These are phyloP conservation scores for Dactylella cylindrospora DNA, from an alignment of 2,329 filamentous ascomycete genomes.

Conservation along the genomic window DNA sequence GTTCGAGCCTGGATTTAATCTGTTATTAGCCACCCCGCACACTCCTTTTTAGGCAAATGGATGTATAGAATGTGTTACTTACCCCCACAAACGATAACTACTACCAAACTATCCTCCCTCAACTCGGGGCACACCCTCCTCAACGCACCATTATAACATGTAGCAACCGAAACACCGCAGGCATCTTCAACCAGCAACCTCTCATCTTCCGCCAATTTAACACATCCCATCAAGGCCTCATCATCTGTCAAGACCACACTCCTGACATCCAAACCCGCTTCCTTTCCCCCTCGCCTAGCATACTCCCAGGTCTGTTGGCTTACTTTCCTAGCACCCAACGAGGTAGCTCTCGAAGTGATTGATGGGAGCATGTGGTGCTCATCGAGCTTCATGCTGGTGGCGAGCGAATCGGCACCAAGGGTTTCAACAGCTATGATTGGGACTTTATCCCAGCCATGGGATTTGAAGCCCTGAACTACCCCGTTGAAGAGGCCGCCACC, in stretches of 20 bases:
- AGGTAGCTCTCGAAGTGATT: slow-evolving; percentile 75
- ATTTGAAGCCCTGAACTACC: slow-evolving; percentile 68
- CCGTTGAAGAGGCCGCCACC: slow-evolving; percentile 80
- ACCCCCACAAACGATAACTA: slow-evolving; percentile 79
- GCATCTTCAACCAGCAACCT: slow-evolving; percentile 77
- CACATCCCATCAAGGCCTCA: slow-evolving; percentile 76
- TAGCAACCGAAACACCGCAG: slow-evolving; percentile 77
- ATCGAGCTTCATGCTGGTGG: slow-evolving; percentile 62
- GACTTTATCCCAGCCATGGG: slow-evolving; percentile 53
- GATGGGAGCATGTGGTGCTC: slow-evolving; percentile 64
- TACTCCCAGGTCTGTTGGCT: slow-evolving; percentile 68
- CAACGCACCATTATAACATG: slow-evolving; percentile 66
- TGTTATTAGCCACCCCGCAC: slow-evolving; percentile 19
- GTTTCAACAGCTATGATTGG: slow-evolving; percentile 75
- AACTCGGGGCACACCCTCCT: slow-evolving; percentile 64
- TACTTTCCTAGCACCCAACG: slow-evolving; percentile 72
- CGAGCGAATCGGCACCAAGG: slow-evolving; percentile 68
- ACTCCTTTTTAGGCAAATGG: neutral
- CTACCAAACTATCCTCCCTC: slow-evolving; percentile 69
- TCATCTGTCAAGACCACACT: slow-evolving; percentile 70
- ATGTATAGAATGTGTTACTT: slow-evolving; percentile 1
- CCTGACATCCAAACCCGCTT: slow-evolving; percentile 57
- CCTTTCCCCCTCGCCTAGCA: slow-evolving; percentile 54
- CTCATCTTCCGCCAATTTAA: slow-evolving; percentile 78
- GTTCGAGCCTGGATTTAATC: slow-evolving; percentile 59